A percentile compares a stretch with the other conserved stretches of the same genome.
Evolutionary conservation across 2,329 filamentous ascomycete genomes (phyloP).

Genomic region (Volutella citrinella): DNA sequence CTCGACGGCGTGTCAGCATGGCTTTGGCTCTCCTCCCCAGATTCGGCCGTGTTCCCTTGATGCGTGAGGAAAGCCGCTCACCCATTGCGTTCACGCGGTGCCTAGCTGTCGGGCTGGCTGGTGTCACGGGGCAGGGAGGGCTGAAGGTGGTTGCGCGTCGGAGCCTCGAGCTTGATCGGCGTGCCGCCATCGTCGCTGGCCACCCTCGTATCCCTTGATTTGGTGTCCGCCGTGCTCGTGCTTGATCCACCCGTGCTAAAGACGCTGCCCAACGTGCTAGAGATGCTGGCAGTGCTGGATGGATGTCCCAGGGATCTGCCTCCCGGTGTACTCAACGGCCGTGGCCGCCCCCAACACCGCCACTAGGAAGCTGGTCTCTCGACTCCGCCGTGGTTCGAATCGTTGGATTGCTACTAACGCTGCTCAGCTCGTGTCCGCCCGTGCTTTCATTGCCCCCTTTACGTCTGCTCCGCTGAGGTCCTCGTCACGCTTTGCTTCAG

Average conservation of each 20-base stretch:
- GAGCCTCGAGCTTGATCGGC: neutral
- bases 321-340: neutral
- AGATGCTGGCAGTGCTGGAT: neutral
- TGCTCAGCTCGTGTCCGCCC: slow-evolving; percentile 28
- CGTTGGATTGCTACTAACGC: slow-evolving; percentile 15
- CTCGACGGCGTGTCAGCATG: no score
- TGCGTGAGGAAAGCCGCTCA: no score
- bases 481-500: slow-evolving; percentile 29
- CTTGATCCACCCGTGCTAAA: neutral
- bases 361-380: slow-evolving; percentile 30
- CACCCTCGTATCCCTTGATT: neutral
- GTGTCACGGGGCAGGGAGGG: no score
- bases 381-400: slow-evolving; percentile 19
- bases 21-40: no score
- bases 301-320: neutral
- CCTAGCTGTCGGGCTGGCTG: no score
- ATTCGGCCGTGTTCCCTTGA: no score
- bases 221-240: neutral
- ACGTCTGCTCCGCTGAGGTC: slow-evolving; percentile 31
- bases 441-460: slow-evolving; percentile 27
- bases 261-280: neutral
- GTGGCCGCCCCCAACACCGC: slow-evolving; percentile 30
- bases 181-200: neutral
- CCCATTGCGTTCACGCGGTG: no score
- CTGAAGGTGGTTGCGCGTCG: neutral